Evolutionary conservation across 345 rosid species (phyloP).

Genomic region (Kandelia obovata): DNA sequence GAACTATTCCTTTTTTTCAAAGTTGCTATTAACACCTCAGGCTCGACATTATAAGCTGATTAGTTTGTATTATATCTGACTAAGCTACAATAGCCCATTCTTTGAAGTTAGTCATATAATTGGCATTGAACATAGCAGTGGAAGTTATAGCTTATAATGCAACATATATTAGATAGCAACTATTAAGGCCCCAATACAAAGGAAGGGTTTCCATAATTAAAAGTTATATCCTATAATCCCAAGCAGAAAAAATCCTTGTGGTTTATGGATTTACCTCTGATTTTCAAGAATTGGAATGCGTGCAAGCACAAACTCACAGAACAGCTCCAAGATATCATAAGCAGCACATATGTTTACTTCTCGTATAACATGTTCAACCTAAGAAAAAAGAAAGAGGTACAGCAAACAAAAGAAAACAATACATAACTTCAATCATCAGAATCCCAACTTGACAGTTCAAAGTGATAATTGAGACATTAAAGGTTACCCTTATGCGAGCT

Average conservation of each 20-base stretch:
- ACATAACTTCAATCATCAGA: not conserved
- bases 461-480: conserved; percentile 8
- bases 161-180: too few species aligned
- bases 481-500: conserved; percentile 76
- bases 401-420: not conserved
- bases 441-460: not conserved
- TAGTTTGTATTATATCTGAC: too few species aligned
- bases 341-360: conserved; percentile 84
- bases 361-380: conserved; percentile 96
- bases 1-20: too few species aligned
- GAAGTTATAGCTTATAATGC: too few species aligned
- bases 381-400: conserved; percentile 11
- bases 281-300: conserved; percentile 79
- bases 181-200: too few species aligned
- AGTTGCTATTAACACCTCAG: too few species aligned
- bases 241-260: not conserved
- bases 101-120: too few species aligned
- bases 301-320: conserved; percentile 88
- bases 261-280: conserved; percentile 53
- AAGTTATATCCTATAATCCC: not conserved
- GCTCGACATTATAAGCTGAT: too few species aligned
- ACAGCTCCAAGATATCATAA: conserved; percentile 80
- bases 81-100: too few species aligned
- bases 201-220: not conserved
- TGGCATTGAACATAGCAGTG: too few species aligned